Evolutionary conservation across 2,329 filamentous ascomycete genomes (phyloP).

Genomic region (Leptographium radiaticola): DNA sequence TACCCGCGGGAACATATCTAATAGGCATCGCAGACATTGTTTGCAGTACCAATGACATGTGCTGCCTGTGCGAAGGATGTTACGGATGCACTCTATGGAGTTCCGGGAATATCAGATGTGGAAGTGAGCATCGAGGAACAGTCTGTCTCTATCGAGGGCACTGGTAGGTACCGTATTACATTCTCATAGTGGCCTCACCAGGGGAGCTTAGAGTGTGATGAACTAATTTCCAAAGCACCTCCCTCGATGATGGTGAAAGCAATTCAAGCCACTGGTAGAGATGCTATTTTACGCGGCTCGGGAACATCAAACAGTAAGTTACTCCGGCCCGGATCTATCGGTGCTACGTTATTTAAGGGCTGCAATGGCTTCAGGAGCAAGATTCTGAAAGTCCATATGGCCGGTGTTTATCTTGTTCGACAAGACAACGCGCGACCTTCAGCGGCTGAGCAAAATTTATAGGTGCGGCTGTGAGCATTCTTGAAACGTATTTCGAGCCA

Average conservation of each 20-base stretch:
- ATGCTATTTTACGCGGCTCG: slow-evolving; percentile 86
- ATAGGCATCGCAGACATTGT: slow-evolving; percentile 55
- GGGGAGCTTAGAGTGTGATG: not conserved
- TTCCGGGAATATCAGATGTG: slow-evolving; percentile 72
- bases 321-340: too few relatives aligned
- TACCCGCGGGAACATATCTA: not conserved
- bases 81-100: slow-evolving; percentile 60
- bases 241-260: slow-evolving; percentile 82
- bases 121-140: slow-evolving; percentile 73
- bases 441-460: not conserved
- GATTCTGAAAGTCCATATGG: too few relatives aligned
- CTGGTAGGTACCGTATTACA: slow-evolving; percentile 34
- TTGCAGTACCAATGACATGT: slow-evolving; percentile 89
- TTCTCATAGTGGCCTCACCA: not conserved
- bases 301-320: slow-evolving; percentile 70
- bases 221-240: slow-evolving; percentile 39
- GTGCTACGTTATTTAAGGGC: too few relatives aligned
- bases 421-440: too few relatives aligned
- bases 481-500: slow-evolving; percentile 66
- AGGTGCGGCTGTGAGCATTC: slow-evolving; percentile 85
- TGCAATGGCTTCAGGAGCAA: too few relatives aligned
- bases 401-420: too few relatives aligned
- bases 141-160: slow-evolving; percentile 74
- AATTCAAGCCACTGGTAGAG: slow-evolving; percentile 79
- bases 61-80: slow-evolving; percentile 80